phyloP scores from a whole-genome alignment of 495 filamentous ascomycete species.

The Beverwykella pulmonaria region DNA sequence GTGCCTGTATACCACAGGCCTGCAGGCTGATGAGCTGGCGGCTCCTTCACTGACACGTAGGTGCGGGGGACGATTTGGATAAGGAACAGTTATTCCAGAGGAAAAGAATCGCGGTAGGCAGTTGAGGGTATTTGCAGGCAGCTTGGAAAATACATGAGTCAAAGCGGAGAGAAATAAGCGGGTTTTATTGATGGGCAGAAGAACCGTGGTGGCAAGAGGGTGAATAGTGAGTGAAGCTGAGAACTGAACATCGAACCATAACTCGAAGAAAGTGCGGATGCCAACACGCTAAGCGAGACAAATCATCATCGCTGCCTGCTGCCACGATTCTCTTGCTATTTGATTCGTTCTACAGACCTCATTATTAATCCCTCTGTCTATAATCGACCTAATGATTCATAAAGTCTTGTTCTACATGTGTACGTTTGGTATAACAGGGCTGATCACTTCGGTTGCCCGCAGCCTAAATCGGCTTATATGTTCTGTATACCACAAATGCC shows the following conservation, averaged over 20 bases:
- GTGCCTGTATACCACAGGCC: conserved; percentile 8
- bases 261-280: background rate
- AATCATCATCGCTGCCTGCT: background rate
- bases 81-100: conserved; percentile 24
- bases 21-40: conserved; percentile 33
- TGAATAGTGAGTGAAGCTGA: background rate
- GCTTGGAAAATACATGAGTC: conserved; percentile 34
- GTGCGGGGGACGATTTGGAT: background rate
- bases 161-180: conserved; percentile 5
- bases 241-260: background rate
- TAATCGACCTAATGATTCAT: too few relatives aligned
- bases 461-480: too few relatives aligned
- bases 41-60: conserved; percentile 23
- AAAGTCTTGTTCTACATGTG: too few relatives aligned
- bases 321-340: background rate
- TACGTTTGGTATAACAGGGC: too few relatives aligned
- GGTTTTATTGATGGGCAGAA: background rate
- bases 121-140: conserved; percentile 18
- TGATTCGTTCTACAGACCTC: too few relatives aligned
- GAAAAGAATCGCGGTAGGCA: conserved; percentile 32
- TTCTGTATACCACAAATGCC: too few relatives aligned
- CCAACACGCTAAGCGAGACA: conserved; percentile 9
- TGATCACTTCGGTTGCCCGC: too few relatives aligned
- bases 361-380: too few relatives aligned
- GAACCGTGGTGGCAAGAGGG: background rate